Evolutionary conservation across 371 early-diverging fungal genomes (phyloP).

Genomic region (Apophysomyces trapeziformis): DNA sequence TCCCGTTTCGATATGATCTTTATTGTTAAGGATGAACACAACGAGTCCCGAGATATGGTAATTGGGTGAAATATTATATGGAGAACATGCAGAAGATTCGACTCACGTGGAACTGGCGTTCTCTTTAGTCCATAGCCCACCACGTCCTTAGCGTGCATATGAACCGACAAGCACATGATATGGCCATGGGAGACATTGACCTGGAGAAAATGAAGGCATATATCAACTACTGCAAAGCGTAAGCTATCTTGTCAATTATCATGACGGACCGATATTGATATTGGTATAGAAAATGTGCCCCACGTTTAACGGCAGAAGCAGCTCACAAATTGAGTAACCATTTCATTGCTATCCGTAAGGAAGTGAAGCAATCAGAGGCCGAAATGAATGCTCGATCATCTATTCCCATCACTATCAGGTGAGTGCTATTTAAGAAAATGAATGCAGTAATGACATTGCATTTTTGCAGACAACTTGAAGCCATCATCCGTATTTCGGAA

Average conservation of each 20-base stretch:
- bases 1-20: conserved; percentile 98
- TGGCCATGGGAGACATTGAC: conserved; percentile 79
- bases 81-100: not conserved
- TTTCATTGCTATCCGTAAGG: conserved; percentile 93
- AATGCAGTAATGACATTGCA: not conserved
- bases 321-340: conserved; percentile 92
- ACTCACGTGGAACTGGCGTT: conserved; percentile 9
- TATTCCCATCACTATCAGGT: conserved; percentile 98
- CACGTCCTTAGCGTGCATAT: conserved; percentile 95
- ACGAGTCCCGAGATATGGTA: conserved; percentile 81
- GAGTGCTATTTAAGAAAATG: not conserved
- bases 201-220: conserved; percentile 93
- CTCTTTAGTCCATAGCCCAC: conserved; percentile 78
- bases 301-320: conserved; percentile 86
- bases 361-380: conserved; percentile 83
- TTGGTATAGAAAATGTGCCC: conserved; percentile 83
- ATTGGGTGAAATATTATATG: conserved; percentile 6
- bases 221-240: conserved; percentile 93
- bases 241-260: conserved; percentile 28
- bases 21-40: conserved; percentile 92
- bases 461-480: conserved; percentile 92
- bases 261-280: not conserved
- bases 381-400: conserved; percentile 77
- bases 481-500: conserved; percentile 99
- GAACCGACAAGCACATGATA: conserved; percentile 69